phyloP scores from a whole-genome alignment of 1,284 basidiomycete genomes.

The Trametes pubescens region DNA sequence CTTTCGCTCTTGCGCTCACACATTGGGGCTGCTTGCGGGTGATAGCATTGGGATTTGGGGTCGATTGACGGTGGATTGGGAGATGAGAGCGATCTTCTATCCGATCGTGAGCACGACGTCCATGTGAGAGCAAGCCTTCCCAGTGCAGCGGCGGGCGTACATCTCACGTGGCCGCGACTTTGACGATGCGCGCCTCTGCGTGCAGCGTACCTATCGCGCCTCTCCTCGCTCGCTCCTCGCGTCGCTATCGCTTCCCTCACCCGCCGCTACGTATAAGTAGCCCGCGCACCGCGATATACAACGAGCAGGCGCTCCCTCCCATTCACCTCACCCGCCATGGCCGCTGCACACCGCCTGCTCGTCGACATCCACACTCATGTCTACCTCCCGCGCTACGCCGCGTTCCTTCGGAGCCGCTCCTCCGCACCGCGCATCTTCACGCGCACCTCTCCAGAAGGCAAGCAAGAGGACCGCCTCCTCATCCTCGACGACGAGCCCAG shows the following conservation, averaged over 20 bases:
- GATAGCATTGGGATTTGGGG: not conserved
- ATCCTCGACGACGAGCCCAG: conserved; percentile 82
- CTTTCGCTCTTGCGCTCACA: not conserved
- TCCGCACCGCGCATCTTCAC: conserved; percentile 74
- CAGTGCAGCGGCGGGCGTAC: not conserved
- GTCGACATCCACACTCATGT: conserved; percentile 87
- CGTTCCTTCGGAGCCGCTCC: conserved; percentile 66
- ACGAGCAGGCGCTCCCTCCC: not conserved
- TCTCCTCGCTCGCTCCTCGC: not conserved
- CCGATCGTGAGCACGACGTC: conserved; percentile 13
- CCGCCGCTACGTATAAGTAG: conserved; percentile 4
- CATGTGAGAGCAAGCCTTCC: conserved; percentile 1
- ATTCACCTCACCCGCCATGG: conserved; percentile 5
- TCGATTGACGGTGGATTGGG: not conserved
- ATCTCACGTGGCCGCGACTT: conserved; percentile 28
- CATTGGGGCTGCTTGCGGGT: not conserved
- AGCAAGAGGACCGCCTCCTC: conserved; percentile 70
- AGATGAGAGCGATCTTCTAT: conserved; percentile 19
- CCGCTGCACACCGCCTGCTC: conserved; percentile 51
- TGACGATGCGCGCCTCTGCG: conserved; percentile 8
- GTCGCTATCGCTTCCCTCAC: not conserved
- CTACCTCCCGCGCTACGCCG: conserved; percentile 79
- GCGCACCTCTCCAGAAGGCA: conserved; percentile 50
- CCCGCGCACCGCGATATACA: not conserved
- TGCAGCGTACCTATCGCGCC: not conserved